Evolutionary conservation across 306 rosid species (phyloP), one percentile per base, ranked within the genome.

Genomic region (Gastrolobium villosum): DNA sequence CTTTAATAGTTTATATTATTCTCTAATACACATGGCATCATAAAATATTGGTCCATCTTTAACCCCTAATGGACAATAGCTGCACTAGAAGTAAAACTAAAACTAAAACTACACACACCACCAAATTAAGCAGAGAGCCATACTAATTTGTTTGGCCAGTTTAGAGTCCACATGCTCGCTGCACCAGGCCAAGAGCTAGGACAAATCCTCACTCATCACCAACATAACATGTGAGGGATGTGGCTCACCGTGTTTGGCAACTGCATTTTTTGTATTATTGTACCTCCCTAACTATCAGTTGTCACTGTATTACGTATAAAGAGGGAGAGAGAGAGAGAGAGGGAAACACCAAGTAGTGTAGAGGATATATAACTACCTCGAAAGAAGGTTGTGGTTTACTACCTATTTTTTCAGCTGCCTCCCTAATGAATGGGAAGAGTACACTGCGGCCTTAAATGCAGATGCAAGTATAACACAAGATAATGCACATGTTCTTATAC

Each of bases 221-320:
- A 72, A 82, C 85, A 82, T 28, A 20, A 70, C 82, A 82, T 71
- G 85, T 82, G 77, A 60, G 26, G 26, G 46, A 35, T 80, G 71
- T 68, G 81, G 36, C 62, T 78, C 78, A 70, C 77, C 65, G 31
- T 81, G 62, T 59, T 81, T 66, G 20, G 13, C 70, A 68, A 76
- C 81, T 75, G 53, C 73, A 50, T 14, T 70, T n/a, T 59, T 41
- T 81, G 85, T 77, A 82, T 76, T 76, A 76, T 82, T 82, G 82
- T 82, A 76, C 82, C 44, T 32, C 70, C 13, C 48, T 45, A 15
- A 60, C 73, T 73, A 64, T 65, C 60, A 46, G 0, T 74, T 59
- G 75, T 74, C 80, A 56, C 70, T 13, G 49, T 45, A 44, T 35
- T 10, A 30, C 7, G 36, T 2, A 37, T 2, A 39, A 9, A 6